Conservation (phyloP, 2,329 filamentous ascomycete genomes). For the Cordyceps tenuipes region DNA sequence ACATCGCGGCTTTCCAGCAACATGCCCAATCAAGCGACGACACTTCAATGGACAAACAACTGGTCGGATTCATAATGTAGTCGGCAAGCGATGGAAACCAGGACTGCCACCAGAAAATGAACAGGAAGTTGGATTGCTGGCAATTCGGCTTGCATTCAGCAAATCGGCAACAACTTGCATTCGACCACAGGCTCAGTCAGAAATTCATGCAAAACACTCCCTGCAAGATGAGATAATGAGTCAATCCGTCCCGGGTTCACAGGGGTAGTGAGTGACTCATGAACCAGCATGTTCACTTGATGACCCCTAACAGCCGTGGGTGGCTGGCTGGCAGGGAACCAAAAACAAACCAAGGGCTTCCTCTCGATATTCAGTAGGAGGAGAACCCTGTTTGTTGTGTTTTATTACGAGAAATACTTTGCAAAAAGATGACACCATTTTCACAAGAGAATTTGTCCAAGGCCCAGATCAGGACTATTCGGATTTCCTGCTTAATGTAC, state of each 20-base stretch:
- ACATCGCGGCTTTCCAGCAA: background rate
- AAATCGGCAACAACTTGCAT: background rate
- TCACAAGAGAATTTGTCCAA: background rate
- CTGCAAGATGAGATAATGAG: too few species aligned
- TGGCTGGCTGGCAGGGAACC: too few species aligned
- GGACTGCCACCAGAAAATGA: background rate
- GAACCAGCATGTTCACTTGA: too few species aligned
- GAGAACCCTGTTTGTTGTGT: background rate
- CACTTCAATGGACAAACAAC: conserved; percentile 24
- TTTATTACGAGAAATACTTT: background rate
- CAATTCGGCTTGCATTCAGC: background rate
- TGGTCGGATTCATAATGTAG: conserved; percentile 22
- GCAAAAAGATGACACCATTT: background rate
- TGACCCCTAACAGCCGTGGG: too few species aligned
- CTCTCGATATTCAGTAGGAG: background rate
- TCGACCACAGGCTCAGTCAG: background rate
- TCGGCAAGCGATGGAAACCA: background rate
- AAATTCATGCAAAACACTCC: too few species aligned
- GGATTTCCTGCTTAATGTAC: conserved; percentile 11
- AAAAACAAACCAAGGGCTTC: too few species aligned
- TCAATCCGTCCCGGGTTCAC: too few species aligned
- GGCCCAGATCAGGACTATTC: conserved; percentile 5
- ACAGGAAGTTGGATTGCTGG: background rate
- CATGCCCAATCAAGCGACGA: background rate
- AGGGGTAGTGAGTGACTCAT: too few species aligned